phyloP scores from a whole-genome alignment of 768 basidiomycete genomes.

The Kwoniella bestiolae region DNA sequence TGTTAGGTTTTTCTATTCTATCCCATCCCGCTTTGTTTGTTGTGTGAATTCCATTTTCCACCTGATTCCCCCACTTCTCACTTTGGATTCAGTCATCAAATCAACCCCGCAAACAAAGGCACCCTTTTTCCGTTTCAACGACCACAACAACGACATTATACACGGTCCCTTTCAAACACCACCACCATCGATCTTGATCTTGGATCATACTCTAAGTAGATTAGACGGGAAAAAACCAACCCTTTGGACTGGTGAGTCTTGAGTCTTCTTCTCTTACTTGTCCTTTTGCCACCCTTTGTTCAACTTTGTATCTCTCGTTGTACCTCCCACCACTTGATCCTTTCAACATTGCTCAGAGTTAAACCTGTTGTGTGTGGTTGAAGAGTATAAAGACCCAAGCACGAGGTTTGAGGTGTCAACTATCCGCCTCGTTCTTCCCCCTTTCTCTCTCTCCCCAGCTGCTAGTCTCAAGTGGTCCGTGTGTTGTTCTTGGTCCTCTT shows the following conservation, averaged over 20 bases:
- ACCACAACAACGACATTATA: neutral
- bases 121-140: neutral
- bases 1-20: neutral
- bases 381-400: neutral
- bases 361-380: neutral
- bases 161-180: too few relatives aligned
- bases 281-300: slow-evolving; percentile 8
- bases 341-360: neutral
- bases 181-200: neutral
- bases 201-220: too few relatives aligned
- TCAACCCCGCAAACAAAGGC: slow-evolving; percentile 9
- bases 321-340: neutral
- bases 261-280: neutral
- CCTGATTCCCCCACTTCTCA: neutral
- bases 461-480: neutral
- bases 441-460: neutral
- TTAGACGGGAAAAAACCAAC: too few relatives aligned
- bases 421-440: neutral
- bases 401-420: neutral
- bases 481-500: neutral
- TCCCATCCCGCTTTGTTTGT: too few relatives aligned
- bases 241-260: slow-evolving; percentile 7
- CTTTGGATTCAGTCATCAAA: neutral
- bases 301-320: neutral
- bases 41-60: neutral